These are phyloP conservation scores for Calonectria montana DNA, from an alignment of 2,329 filamentous ascomycete species.

Conservation along the genomic window DNA sequence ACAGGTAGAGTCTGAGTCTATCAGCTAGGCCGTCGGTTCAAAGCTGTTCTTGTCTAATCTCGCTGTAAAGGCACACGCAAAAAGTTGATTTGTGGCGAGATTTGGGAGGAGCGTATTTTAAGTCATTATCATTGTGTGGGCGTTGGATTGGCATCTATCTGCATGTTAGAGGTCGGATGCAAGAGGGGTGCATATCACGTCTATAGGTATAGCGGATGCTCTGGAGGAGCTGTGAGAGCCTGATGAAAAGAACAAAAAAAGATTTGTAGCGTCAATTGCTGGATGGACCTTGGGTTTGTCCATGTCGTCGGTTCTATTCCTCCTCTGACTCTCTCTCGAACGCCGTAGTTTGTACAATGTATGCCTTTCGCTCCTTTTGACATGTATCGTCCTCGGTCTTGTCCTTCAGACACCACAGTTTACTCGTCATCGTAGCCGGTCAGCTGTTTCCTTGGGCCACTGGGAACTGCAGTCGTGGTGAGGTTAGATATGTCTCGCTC, in stretches of 20 bases:
- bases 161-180: constrained; percentile 33
- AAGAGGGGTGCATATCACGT: constrained; percentile 26
- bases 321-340: constrained; percentile 30
- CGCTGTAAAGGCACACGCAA: constrained; percentile 20
- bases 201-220: constrained; percentile 22
- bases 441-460: constrained; percentile 68
- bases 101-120: constrained; percentile 19
- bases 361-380: constrained; percentile 16
- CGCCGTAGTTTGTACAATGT: constrained; percentile 44
- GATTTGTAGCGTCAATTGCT: constrained; percentile 45
- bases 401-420: constrained; percentile 25
- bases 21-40: constrained; percentile 32
- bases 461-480: constrained; percentile 59
- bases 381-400: constrained; percentile 23
- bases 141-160: constrained; percentile 21
- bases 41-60: constrained; percentile 25
- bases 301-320: constrained; percentile 32
- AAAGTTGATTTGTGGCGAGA: not conserved
- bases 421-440: constrained; percentile 70
- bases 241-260: constrained; percentile 27
- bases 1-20: constrained; percentile 60
- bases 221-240: constrained; percentile 25
- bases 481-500: constrained; percentile 11
- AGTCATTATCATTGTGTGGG: constrained; percentile 29
- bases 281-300: constrained; percentile 30